Percentiles rank a stretch among this genome's conserved stretches.
These are phyloP conservation scores for Dendrostoma leiphaemia DNA, from an alignment of 2,329 filamentous ascomycete genomes.

Conservation along the genomic window DNA sequence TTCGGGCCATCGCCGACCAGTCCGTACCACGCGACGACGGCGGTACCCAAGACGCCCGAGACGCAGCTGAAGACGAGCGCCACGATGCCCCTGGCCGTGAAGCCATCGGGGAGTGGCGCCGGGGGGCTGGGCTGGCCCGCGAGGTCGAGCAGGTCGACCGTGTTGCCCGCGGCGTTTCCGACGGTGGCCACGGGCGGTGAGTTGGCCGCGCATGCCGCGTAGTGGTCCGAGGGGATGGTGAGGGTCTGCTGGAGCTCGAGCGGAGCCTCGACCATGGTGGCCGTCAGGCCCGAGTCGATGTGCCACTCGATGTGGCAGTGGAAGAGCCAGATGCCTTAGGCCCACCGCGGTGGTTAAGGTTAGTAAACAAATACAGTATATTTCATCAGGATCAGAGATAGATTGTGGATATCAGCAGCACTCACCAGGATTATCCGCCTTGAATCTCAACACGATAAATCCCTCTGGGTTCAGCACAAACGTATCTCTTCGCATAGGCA, in stretches of 20 bases:
- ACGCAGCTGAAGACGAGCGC: conserved; percentile 72
- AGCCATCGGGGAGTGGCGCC: conserved; percentile 62
- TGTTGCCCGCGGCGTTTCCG: conserved; percentile 78
- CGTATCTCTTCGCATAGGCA: conserved; percentile 68
- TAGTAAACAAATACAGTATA: no score
- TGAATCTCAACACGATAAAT: conserved; percentile 67
- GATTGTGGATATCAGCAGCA: no score
- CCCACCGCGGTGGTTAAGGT: no score
- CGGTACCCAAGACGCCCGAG: conserved; percentile 66
- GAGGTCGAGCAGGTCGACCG: conserved; percentile 56
- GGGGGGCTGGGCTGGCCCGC: conserved; percentile 25
- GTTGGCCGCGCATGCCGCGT: conserved; percentile 44
- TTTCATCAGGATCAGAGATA: no score
- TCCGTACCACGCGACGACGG: conserved; percentile 67
- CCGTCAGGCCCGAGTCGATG: conserved; percentile 43
- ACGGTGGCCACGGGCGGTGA: conserved; percentile 40
- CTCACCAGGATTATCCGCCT: conserved; percentile 62
- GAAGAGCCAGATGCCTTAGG: conserved; percentile 53
- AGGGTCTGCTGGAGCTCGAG: conserved; percentile 46
- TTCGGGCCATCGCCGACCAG: not conserved
- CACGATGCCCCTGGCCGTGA: conserved; percentile 68
- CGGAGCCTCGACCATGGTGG: conserved; percentile 38
- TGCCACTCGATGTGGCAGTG: conserved; percentile 58
- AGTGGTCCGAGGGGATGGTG: conserved; percentile 42
- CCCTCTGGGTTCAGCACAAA: conserved; percentile 63